Evolutionary conservation across 1,139 yeast genomes (phyloP), one percentile per base, ranked within the genome.

Genomic region (Kodamaea alishanica): DNA sequence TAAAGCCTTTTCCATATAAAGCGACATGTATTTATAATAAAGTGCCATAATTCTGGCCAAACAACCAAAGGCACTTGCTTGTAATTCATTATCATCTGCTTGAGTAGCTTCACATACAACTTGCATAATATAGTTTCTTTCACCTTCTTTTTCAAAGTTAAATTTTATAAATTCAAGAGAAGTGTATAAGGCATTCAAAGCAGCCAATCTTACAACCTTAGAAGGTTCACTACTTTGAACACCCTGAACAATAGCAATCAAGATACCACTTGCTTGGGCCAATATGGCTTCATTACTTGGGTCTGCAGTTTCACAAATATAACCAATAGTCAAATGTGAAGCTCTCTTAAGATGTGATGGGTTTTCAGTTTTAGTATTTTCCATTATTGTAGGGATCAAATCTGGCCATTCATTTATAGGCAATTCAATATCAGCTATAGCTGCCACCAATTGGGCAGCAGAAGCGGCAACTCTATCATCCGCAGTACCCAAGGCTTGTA

Each of bases 61-160:
- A 57, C 97, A 95, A 41, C 97, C 98, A 65, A 88, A 92, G 0
- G 97, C 96, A 35, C 95, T 85, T 8, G 95, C 92, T 65, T 90
- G 96, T 46, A 92, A 72, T 52, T 85, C 94, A 34, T 75, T 67
- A 55, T 85, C 86, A 37, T 78, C 77, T 24, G 95, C 86, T 63
- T 92, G 97, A 12, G 98, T 90, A 15, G 97, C 96, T 64, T 92
- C 98, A 66, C 98, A 92, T 8, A 92, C 97, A 37, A 92, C 97
- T 68, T 89, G 97, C 98, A 92, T 92, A 58, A 92, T 85, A 63
- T 85, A 90, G 61, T 92, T 89, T 58, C 98, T 79, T 70, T 92
- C 98, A 45, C 95, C 95, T 58, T 92, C 97, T 45, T 85, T 78
- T 53, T 81, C 89, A 70, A 92, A 94, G 65, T 92, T 92, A 55